phyloP scores from a whole-genome alignment of 1,284 basidiomycete species.

The Cryptococcus maquisensis region DNA sequence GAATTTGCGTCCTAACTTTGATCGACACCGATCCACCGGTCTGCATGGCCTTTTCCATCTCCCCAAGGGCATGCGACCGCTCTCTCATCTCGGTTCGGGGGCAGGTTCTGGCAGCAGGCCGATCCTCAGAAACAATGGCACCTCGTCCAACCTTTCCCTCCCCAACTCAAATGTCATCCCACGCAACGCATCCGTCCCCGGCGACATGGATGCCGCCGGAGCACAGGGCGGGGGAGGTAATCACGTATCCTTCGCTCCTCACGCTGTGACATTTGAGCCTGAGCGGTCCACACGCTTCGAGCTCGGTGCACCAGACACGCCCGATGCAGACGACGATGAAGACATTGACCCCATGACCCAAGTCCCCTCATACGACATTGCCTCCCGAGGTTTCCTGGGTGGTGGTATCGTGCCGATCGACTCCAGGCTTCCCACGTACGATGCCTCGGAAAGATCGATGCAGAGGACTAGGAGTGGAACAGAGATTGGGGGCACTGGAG shows the following conservation, averaged over 20 bases:
- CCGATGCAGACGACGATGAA: conserved; percentile 11
- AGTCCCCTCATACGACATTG: conserved; percentile 75
- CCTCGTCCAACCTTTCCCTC: background rate
- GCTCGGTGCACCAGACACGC: conserved; percentile 10
- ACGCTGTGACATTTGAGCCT: conserved; percentile 7
- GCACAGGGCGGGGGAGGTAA: background rate
- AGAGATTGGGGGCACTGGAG: conserved; percentile 6
- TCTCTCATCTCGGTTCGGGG: conserved; percentile 8
- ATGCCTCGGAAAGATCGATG: conserved; percentile 54
- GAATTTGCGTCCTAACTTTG: conserved; percentile 7
- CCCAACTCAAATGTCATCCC: conserved; percentile 1
- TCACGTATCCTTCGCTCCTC: conserved; percentile 18
- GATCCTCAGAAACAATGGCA: conserved; percentile 13
- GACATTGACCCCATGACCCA: conserved; percentile 47
- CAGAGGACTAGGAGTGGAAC: conserved; percentile 29
- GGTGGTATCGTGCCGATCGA: conserved; percentile 76
- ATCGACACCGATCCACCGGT: conserved; percentile 12
- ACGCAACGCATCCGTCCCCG: conserved; percentile 16
- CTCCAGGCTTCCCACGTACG: conserved; percentile 75
- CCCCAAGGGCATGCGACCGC: conserved; percentile 19
- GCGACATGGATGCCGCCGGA: background rate
- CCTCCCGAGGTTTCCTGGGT: conserved; percentile 75
- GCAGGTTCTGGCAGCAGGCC: conserved; percentile 5
- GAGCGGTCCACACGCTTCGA: conserved; percentile 4
- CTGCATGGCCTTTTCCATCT: conserved; percentile 22